These are phyloP conservation scores for Teratosphaeriaceae sp. DNA, from an alignment of 2,329 filamentous ascomycete species.

Conservation along the genomic window DNA sequence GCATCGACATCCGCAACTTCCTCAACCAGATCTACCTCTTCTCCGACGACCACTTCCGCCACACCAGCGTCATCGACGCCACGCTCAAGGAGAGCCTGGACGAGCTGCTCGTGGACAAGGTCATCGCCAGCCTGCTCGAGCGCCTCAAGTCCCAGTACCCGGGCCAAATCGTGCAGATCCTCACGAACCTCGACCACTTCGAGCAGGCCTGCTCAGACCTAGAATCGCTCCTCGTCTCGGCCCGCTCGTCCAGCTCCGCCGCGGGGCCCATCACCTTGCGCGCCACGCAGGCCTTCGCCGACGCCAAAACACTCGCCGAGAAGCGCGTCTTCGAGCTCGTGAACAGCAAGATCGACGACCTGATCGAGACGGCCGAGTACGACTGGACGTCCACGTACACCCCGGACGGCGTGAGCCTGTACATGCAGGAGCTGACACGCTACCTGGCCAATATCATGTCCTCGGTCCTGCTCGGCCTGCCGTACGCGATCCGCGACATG, in stretches of 20 bases:
- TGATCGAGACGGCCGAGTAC: conserved; percentile 95
- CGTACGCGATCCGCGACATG: conserved; percentile 90
- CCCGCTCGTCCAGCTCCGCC: conserved; percentile 72
- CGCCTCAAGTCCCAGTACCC: conserved; percentile 86
- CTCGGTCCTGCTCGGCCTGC: conserved; percentile 85
- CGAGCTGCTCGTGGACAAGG: conserved; percentile 84
- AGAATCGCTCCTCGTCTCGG: conserved; percentile 76
- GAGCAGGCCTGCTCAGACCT: conserved; percentile 87
- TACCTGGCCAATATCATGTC: conserved; percentile 97
- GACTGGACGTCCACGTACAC: conserved; percentile 68
- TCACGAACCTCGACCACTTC: conserved; percentile 97
- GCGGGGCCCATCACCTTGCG: conserved; percentile 72
- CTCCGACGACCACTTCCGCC: conserved; percentile 90
- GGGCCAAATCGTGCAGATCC: conserved; percentile 95
- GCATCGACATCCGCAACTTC: conserved; percentile 96
- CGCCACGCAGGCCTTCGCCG: conserved; percentile 79
- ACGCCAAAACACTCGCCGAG: conserved; percentile 91
- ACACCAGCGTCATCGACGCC: conserved; percentile 83
- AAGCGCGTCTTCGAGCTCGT: conserved; percentile 98
- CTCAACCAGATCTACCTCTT: conserved; percentile 98
- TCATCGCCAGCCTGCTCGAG: conserved; percentile 85
- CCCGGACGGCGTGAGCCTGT: conserved; percentile 72
- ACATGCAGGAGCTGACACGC: conserved; percentile 89
- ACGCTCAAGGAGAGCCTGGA: conserved; percentile 85
- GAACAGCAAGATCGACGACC: conserved; percentile 96